Percentiles rank a stretch among this genome's conserved stretches.
phyloP scores from a whole-genome alignment of 106 monocot genomes.

The Platanthera guangdongensis region DNA sequence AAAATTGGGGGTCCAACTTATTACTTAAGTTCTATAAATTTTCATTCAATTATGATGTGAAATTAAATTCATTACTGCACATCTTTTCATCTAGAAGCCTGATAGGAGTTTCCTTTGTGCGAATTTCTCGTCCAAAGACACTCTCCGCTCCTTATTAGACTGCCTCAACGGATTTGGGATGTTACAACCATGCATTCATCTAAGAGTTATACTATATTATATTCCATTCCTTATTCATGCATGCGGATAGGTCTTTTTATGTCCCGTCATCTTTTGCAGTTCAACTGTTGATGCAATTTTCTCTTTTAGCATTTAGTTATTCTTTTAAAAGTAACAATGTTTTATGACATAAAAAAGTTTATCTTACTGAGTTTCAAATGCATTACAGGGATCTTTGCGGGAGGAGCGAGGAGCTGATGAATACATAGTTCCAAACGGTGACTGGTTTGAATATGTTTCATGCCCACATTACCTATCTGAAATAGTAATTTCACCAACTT shows the following conservation, averaged over 20 bases:
- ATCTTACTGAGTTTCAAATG: slow-evolving; percentile 3
- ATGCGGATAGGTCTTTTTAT: background rate
- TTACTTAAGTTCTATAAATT: too few species aligned
- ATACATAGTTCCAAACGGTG: slow-evolving; percentile 77
- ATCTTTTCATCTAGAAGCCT: too few species aligned
- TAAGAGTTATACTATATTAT: too few species aligned
- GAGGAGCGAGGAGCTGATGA: slow-evolving; percentile 48
- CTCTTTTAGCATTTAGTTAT: background rate
- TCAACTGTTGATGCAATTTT: background rate
- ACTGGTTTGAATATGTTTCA: slow-evolving; percentile 89
- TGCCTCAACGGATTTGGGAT: too few species aligned
- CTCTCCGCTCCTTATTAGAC: too few species aligned
- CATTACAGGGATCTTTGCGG: slow-evolving; percentile 71
- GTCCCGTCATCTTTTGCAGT: background rate
- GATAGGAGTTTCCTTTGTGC: too few species aligned
- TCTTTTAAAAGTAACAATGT: background rate
- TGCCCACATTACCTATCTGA: slow-evolving; percentile 91
- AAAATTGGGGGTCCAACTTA: too few species aligned
- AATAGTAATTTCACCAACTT: slow-evolving; percentile 50
- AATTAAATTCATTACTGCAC: too few species aligned
- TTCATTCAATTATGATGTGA: too few species aligned
- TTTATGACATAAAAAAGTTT: background rate
- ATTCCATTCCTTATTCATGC: too few species aligned
- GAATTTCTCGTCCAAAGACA: too few species aligned
- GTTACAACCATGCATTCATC: too few species aligned